Base-by-base conservation (phyloP, 352 stramenopile species). In the Albugo candida region DNA sequence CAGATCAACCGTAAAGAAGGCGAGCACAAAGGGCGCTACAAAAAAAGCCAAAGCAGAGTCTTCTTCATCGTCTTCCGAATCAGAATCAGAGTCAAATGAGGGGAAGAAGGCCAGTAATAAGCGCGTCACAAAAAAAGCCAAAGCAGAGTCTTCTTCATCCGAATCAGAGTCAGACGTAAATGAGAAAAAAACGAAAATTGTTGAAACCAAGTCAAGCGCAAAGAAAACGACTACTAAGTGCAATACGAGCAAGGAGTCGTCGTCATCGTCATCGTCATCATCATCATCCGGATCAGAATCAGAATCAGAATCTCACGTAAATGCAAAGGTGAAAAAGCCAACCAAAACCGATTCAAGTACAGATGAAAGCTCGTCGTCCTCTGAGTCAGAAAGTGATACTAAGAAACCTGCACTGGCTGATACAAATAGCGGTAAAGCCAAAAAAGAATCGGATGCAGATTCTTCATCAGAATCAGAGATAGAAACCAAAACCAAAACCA, bases 351-450 rank as follows among this genome's bases (percentile, higher is more conserved):
- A 49, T 17, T 38, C 59, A 39, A 52, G 56, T 17, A 55, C 62
- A 17, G 51, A 60, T 31, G 62, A 54, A 39, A 47, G 46, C 11
- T 54, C 48, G 5, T 38, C 55, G 5, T 55, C 45, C 18, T 70
- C 65, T 13, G 57, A 68, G n/a, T 72, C 61, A 2, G 61, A 82
- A 45, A 53, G 69, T 17, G 41, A 58, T 36, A 51, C 54, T 6
- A 31, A 51, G n/a, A 56, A 48, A 24, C 61, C 62, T 40, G 67
- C 66, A 45, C n/a, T 43, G 18, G 36, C 41, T 46, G 18, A 48
- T 34, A 53, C 59, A 21, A 68, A 56, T 14, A 37, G 50, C 20
- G 68, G 63, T 49, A 83, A 82, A 56, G 64, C 64, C 18, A 84
- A 84, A 62, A 62, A 59, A 0, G 65, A 74, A 20, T 39, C 58